Evolutionary conservation across 139 green algal genomes (phyloP).

Genomic region (Monoraphidium neglectum): DNA sequence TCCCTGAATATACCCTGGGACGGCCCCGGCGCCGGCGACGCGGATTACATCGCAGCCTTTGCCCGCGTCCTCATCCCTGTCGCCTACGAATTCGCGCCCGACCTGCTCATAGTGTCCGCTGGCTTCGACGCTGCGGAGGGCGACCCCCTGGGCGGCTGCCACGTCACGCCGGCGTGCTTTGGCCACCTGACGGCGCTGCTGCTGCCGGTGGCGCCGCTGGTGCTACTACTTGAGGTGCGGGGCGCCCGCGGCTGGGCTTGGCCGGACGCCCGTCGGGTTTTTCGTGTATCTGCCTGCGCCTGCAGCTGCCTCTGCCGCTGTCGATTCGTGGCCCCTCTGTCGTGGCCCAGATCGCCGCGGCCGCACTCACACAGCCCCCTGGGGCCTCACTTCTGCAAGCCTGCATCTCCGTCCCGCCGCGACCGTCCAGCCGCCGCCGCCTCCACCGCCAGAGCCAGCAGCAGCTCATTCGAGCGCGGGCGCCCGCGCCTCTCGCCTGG

Average conservation of each 20-base stretch:
- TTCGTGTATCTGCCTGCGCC: no score
- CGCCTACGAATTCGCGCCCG: slow-evolving; percentile 64
- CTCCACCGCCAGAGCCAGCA: no score
- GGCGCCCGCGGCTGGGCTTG: neutral
- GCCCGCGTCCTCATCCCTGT: slow-evolving; percentile 59
- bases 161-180: slow-evolving; percentile 64
- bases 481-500: neutral
- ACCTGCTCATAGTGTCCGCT: slow-evolving; percentile 74
- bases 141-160: slow-evolving; percentile 69
- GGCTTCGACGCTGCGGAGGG: slow-evolving; percentile 79
- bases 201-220: slow-evolving; percentile 54
- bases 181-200: slow-evolving; percentile 70
- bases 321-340: no score
- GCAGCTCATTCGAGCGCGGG: no score
- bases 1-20: slow-evolving; percentile 77
- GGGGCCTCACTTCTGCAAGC: no score
- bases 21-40: slow-evolving; percentile 49
- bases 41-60: slow-evolving; percentile 75
- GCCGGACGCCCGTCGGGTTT: no score
- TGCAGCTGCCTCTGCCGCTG: neutral
- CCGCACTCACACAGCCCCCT: no score
- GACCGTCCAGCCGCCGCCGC: no score
- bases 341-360: no score
- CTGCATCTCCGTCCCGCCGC: no score
- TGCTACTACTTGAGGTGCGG: neutral